Evolutionary conservation across 371 early-diverging fungal species (phyloP).

Genomic region (Choanephora cucurbitarum): DNA sequence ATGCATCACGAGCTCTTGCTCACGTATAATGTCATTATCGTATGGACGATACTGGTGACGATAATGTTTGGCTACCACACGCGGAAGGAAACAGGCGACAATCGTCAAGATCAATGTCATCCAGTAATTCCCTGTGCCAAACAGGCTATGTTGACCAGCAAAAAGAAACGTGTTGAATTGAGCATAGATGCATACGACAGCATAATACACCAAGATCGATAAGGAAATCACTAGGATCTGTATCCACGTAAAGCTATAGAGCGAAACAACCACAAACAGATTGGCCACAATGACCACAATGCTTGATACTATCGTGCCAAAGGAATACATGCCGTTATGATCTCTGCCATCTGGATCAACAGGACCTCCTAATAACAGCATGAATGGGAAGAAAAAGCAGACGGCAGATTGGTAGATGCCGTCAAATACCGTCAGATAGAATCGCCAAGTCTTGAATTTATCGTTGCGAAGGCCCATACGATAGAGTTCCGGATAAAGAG

Average conservation of each 20-base stretch:
- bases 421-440: constrained; percentile 83
- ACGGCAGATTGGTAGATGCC: constrained; percentile 88
- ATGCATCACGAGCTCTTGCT: constrained; percentile 46
- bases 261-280: constrained; percentile 76
- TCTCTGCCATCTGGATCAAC: constrained; percentile 56
- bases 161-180: constrained; percentile 44
- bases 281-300: constrained; percentile 79
- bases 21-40: constrained; percentile 68
- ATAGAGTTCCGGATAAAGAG: constrained; percentile 86
- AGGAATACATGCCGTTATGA: constrained; percentile 64
- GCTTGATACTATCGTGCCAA: constrained; percentile 82
- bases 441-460: constrained; percentile 79
- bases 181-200: constrained; percentile 53
- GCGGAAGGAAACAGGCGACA: constrained; percentile 52
- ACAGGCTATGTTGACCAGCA: constrained; percentile 49
- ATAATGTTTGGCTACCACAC: constrained; percentile 46
- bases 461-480: constrained; percentile 82
- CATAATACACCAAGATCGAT: constrained; percentile 53
- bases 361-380: constrained; percentile 49
- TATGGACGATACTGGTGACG: constrained; percentile 56
- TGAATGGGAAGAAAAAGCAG: constrained; percentile 74
- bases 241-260: constrained; percentile 80
- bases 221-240: constrained; percentile 57
- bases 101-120: constrained; percentile 50
- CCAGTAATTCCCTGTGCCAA: constrained; percentile 58